A percentile compares a stretch with the other conserved stretches of the same genome.
Conservation (phyloP, 495 filamentous ascomycete species). For the Acidiella bohemica region DNA sequence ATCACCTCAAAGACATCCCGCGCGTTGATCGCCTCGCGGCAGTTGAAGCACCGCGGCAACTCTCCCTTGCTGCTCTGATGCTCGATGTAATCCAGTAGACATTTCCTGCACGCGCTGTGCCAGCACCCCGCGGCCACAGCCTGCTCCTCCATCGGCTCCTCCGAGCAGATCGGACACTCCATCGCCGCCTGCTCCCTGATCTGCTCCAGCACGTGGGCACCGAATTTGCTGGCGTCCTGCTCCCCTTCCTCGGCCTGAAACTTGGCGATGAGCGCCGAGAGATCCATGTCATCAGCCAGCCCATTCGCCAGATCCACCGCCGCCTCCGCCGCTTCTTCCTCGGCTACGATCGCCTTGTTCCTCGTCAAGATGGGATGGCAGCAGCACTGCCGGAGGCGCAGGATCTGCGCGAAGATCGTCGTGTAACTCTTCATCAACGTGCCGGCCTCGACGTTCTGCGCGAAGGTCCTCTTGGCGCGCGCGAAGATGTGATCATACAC, state of each 20-base stretch:
- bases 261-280: slow-evolving; percentile 66
- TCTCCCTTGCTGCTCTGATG: slow-evolving; percentile 68
- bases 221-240: slow-evolving; percentile 54
- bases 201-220: slow-evolving; percentile 72
- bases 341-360: slow-evolving; percentile 68
- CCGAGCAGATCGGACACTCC: slow-evolving; percentile 88
- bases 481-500: slow-evolving; percentile 84
- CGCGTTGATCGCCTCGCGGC: slow-evolving; percentile 65
- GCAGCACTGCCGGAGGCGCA: slow-evolving; percentile 85
- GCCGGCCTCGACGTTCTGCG: slow-evolving; percentile 74
- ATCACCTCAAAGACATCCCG: slow-evolving; percentile 87
- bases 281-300: slow-evolving; percentile 90
- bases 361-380: slow-evolving; percentile 84
- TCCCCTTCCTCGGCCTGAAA: slow-evolving; percentile 52
- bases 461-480: slow-evolving; percentile 69
- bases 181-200: slow-evolving; percentile 77
- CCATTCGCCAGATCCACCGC: slow-evolving; percentile 67
- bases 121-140: slow-evolving; percentile 91
- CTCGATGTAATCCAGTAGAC: slow-evolving; percentile 71
- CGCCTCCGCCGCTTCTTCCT: slow-evolving; percentile 73
- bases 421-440: slow-evolving; percentile 90
- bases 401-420: slow-evolving; percentile 91
- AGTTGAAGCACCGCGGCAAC: slow-evolving; percentile 72
- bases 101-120: slow-evolving; percentile 92
- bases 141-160: slow-evolving; percentile 88